Base-by-base conservation (phyloP, 176 grass and related monocot genomes). In the Phragmites australis region DNA sequence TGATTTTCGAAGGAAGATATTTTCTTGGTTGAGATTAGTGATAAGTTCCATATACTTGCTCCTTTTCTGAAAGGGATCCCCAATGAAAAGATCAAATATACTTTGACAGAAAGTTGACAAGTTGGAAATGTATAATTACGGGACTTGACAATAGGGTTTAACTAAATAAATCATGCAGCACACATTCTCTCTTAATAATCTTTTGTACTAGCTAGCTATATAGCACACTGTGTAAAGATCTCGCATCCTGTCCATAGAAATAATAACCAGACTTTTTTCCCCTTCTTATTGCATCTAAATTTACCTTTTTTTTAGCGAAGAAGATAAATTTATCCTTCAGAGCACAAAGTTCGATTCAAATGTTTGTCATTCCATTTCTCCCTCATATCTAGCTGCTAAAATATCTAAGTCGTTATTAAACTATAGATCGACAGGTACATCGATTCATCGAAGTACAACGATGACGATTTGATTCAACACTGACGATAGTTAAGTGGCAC, bases 81-180 rank as follows among this genome's bases (percentile, higher is more conserved):
- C 48, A 8, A 14, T 50, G 8, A 63, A 44, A 48, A 34, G 27
- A 9, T 77, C 58, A 49, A 30, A 64, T 37, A 6, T 61, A 75
- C 17, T n/a, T 78, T 50, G 9, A 25, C 21, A 78, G 7, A 78
- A 25, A 64, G 60, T 25, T 78, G 21, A 50, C 60, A 78, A 40
- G 57, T 65, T 78, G 44, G 29, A 49, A 29, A 59, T 59, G 3
- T 59, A 15, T 59, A 59, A 59, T 29, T 27, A 29, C 56, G 23
- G 45, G 13, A 19, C 13, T 62, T 9, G 16, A 64, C 60, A 37
- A 2, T 65, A 18, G 15, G 58, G 59, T 1, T 29, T 59, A 27
- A 0, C 12, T 58, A 27, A 58, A 58, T 63, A 62, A 61, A 47
- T 42, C 6, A 63, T 9, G 27, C 8, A 29, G 56, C 25, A 27